Evolutionary conservation across 345 rosid species (phyloP).

Genomic region (Corchorus capsularis): DNA sequence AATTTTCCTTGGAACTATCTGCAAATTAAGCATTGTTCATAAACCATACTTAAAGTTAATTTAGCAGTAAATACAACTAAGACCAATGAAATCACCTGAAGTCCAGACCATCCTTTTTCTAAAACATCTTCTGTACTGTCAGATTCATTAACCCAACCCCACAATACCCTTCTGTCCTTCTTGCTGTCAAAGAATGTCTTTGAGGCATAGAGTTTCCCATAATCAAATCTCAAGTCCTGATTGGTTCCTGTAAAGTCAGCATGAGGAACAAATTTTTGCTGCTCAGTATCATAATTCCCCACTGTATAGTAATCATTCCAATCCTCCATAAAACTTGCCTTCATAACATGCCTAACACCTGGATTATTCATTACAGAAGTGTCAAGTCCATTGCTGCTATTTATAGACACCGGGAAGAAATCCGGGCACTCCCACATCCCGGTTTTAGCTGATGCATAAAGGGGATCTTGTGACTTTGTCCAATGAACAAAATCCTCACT

Average conservation of each 20-base stretch:
- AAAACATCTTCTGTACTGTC: slow-evolving; percentile 52
- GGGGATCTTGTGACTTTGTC: slow-evolving; percentile 36
- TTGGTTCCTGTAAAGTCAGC: slow-evolving; percentile 41
- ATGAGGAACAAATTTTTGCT: slow-evolving; percentile 41
- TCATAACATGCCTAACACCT: slow-evolving; percentile 56
- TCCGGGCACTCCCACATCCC: slow-evolving; percentile 82
- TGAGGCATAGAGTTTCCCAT: slow-evolving; percentile 68
- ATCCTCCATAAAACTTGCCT: slow-evolving; percentile 38
- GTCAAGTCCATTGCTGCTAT: slow-evolving; percentile 47
- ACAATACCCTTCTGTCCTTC: slow-evolving; percentile 59
- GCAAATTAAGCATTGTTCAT: slow-evolving; percentile 20
- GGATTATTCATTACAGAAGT: slow-evolving; percentile 38
- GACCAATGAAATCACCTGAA: slow-evolving; percentile 47
- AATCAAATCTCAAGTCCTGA: slow-evolving; percentile 56
- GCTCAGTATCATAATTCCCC: slow-evolving; percentile 50
- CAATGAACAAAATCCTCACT: slow-evolving; percentile 54
- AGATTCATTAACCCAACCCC: slow-evolving; percentile 64
- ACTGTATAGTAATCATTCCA: slow-evolving; percentile 50
- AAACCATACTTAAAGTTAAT: background rate
- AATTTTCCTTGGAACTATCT: slow-evolving; percentile 62
- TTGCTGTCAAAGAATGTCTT: slow-evolving; percentile 61
- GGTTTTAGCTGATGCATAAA: slow-evolving; percentile 34
- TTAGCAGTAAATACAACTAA: no score
- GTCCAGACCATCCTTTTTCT: slow-evolving; percentile 70
- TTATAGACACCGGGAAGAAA: slow-evolving; percentile 51